These are phyloP conservation scores for Hirschioporus abietinus DNA, from an alignment of 768 basidiomycete species.

Conservation along the genomic window DNA sequence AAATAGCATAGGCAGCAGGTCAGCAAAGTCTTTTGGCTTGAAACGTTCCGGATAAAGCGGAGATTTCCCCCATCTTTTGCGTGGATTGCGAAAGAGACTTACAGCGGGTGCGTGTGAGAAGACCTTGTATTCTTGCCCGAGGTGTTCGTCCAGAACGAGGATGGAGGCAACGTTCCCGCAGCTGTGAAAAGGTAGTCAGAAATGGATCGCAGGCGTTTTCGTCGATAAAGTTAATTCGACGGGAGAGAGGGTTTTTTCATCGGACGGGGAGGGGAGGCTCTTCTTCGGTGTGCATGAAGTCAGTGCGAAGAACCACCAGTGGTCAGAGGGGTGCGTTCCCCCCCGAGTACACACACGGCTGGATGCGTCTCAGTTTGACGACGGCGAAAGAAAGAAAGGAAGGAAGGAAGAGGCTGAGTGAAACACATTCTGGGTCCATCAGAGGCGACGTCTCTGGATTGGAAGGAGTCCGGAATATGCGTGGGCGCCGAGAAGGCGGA, in stretches of 20 bases:
- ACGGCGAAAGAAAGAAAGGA: not conserved
- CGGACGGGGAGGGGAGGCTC: no score
- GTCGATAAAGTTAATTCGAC: no score
- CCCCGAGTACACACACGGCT: no score
- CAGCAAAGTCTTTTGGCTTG: not conserved
- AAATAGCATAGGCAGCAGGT: not conserved
- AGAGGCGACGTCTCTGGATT: no score
- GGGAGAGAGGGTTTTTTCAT: no score
- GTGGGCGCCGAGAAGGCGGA: no score
- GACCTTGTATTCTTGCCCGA: constrained; percentile 93
- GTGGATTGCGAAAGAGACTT: constrained; percentile 21
- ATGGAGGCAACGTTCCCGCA: constrained; percentile 97
- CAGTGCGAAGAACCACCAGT: no score
- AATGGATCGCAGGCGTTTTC: not conserved
- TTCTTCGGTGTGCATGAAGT: no score
- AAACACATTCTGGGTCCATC: no score
- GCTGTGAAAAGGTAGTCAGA: constrained; percentile 32
- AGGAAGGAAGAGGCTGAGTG: not conserved
- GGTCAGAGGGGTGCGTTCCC: no score
- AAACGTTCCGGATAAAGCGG: not conserved
- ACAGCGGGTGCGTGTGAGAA: constrained; percentile 88
- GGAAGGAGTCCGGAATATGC: no score
- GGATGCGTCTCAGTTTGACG: no score
- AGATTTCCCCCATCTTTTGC: not conserved
- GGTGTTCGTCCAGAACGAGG: constrained; percentile 87